phyloP scores from a whole-genome alignment of 2,329 filamentous ascomycete genomes.

The Emericellopsis atlantica region DNA sequence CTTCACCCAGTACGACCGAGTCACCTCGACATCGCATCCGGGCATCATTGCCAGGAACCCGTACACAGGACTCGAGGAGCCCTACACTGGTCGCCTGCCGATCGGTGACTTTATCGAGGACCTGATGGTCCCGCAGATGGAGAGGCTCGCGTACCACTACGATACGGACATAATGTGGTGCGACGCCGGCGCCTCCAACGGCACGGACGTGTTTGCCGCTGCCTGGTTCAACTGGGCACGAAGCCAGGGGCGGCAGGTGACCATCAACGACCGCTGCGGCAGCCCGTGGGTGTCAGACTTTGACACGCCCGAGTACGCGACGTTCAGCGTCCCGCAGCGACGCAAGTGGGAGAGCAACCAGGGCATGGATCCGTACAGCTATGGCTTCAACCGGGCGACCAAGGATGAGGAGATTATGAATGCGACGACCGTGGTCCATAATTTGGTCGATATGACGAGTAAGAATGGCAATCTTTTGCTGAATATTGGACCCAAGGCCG shows the following conservation, averaged over 20 bases:
- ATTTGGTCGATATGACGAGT: constrained; percentile 36
- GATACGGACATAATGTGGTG: no score
- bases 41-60: constrained; percentile 26
- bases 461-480: constrained; percentile 46
- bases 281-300: constrained; percentile 37
- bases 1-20: no score
- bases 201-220: constrained; percentile 26
- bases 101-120: constrained; percentile 27
- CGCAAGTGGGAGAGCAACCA: constrained; percentile 48
- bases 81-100: constrained; percentile 27
- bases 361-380: constrained; percentile 47
- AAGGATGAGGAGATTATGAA: constrained; percentile 36
- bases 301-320: constrained; percentile 44
- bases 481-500: constrained; percentile 40
- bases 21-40: constrained; percentile 21
- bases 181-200: no score
- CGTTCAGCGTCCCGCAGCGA: constrained; percentile 21
- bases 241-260: constrained; percentile 29
- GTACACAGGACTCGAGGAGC: constrained; percentile 24
- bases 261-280: constrained; percentile 45
- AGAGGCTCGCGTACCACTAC: constrained; percentile 27
- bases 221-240: constrained; percentile 27
- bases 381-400: constrained; percentile 45
- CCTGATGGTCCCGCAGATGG: constrained; percentile 32
- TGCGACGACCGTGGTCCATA: constrained; percentile 29